phyloP scores from a whole-genome alignment of 257 asterid genomes.

The Cruciata laevipes region DNA sequence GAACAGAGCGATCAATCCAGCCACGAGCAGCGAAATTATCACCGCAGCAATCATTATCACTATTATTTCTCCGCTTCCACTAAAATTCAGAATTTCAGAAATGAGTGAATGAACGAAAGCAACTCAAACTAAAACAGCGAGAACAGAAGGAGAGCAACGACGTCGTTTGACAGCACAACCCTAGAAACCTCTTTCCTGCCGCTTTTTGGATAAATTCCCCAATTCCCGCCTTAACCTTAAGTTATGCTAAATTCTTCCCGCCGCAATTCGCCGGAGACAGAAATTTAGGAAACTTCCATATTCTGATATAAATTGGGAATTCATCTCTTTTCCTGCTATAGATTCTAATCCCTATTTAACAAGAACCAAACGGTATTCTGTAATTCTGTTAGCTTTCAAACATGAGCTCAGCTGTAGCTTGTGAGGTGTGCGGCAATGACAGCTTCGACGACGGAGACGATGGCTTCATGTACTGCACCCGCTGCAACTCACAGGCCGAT shows the following conservation, averaged over 20 bases:
- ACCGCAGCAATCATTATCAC: constrained; percentile 29
- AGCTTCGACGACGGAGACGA: constrained; percentile 40
- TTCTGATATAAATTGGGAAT: too few relatives aligned
- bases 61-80: constrained; percentile 16
- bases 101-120: background rate
- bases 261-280: background rate
- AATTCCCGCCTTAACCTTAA: too few relatives aligned
- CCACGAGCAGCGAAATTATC: constrained; percentile 23
- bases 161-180: background rate
- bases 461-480: constrained; percentile 48
- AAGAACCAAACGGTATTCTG: too few relatives aligned
- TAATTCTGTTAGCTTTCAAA: too few relatives aligned
- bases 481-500: constrained; percentile 54
- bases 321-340: too few relatives aligned
- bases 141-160: background rate
- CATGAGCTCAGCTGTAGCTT: constrained; percentile 19
- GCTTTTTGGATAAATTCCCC: too few relatives aligned
- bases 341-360: too few relatives aligned
- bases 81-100: background rate
- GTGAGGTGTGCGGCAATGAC: constrained; percentile 38
- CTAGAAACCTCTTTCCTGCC: too few relatives aligned
- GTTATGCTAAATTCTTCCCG: background rate
- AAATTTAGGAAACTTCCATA: too few relatives aligned
- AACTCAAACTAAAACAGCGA: too few relatives aligned
- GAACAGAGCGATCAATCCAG: constrained; percentile 21